Evolutionary conservation across 805 yeast genomes (phyloP).

Genomic region (Yamadazyma nakazawae): DNA sequence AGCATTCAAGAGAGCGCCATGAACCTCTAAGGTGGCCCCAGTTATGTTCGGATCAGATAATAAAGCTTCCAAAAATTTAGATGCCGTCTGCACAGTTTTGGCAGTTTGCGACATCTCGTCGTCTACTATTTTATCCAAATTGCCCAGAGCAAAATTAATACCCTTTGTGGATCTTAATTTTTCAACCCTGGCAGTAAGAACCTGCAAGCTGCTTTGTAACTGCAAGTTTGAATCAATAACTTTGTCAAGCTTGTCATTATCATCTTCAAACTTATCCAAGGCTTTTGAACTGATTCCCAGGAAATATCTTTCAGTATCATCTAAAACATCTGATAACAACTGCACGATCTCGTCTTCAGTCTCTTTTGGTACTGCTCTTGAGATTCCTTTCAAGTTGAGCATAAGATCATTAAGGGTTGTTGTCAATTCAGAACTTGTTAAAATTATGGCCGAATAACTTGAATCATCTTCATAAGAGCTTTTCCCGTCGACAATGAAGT

Average conservation of each 20-base stretch:
- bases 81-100: slow-evolving; percentile 62
- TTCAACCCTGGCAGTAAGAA: slow-evolving; percentile 53
- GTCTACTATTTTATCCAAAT: slow-evolving; percentile 69
- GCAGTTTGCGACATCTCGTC: slow-evolving; percentile 73
- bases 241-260: slow-evolving; percentile 65
- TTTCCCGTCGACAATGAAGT: slow-evolving; percentile 73
- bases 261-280: slow-evolving; percentile 49
- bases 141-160: slow-evolving; percentile 37
- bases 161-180: slow-evolving; percentile 38
- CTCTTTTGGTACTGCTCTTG: slow-evolving; percentile 50
- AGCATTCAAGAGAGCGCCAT: slow-evolving; percentile 71
- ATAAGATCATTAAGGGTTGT: slow-evolving; percentile 60
- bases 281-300: slow-evolving; percentile 53
- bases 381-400: slow-evolving; percentile 66
- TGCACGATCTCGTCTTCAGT: slow-evolving; percentile 50
- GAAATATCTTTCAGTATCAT: slow-evolving; percentile 59
- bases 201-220: slow-evolving; percentile 69
- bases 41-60: slow-evolving; percentile 51
- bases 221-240: slow-evolving; percentile 74
- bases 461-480: slow-evolving; percentile 40
- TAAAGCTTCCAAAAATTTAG: slow-evolving; percentile 53
- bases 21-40: slow-evolving; percentile 61
- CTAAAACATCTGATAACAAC: slow-evolving; percentile 55
- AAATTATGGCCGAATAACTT: slow-evolving; percentile 61
- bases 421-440: slow-evolving; percentile 60